phyloP scores from a whole-genome alignment of 257 asterid species.

The Coffea eugenioides region DNA sequence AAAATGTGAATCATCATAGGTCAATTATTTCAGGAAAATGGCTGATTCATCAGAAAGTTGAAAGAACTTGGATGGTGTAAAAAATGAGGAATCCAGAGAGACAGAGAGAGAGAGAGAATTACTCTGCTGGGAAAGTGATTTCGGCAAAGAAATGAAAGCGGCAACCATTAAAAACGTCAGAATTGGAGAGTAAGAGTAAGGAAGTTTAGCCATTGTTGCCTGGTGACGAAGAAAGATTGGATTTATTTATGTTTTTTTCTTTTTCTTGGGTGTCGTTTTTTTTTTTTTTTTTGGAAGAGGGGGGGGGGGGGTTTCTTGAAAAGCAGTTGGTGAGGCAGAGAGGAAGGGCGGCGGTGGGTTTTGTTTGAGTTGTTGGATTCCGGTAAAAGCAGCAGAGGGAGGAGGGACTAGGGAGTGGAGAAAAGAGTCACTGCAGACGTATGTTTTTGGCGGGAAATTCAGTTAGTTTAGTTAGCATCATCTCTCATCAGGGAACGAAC shows the following conservation, averaged over 20 bases:
- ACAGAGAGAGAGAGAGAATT: constrained; percentile 1
- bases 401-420: background rate
- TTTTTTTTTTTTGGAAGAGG: no score
- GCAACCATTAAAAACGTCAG: constrained; percentile 28
- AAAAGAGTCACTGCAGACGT: constrained; percentile 27
- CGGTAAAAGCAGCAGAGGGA: background rate
- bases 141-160: constrained; percentile 37
- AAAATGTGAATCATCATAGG: background rate
- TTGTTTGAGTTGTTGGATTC: background rate
- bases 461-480: constrained; percentile 21
- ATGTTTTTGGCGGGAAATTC: constrained; percentile 69
- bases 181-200: constrained; percentile 11
- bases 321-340: background rate
- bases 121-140: constrained; percentile 50
- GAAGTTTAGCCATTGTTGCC: constrained; percentile 32
- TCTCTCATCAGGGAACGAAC: background rate
- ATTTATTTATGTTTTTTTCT: background rate
- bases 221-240: background rate
- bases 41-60: background rate
- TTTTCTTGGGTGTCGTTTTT: no score
- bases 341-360: constrained; percentile 9
- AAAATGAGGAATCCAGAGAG: background rate
- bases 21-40: background rate
- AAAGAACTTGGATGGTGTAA: background rate
- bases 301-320: background rate